phyloP scores from a whole-genome alignment of 176 grass and related monocot species.

The Tillandsia fasciculata region DNA sequence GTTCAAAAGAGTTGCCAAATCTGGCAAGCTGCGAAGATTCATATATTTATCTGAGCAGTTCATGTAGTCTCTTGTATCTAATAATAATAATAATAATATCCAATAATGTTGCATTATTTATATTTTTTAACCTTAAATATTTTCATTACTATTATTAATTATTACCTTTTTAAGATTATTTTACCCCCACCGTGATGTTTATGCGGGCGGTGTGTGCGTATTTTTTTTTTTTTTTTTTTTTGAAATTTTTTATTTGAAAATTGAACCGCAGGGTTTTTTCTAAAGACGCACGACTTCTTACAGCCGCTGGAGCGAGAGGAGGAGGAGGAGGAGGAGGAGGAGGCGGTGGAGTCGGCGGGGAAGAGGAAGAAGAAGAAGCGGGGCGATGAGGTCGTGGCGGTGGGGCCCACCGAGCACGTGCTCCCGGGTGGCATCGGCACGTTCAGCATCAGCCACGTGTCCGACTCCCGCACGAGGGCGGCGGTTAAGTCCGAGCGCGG shows the following conservation, averaged over 20 bases:
- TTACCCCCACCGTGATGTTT: too few relatives aligned
- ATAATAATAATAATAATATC: too few relatives aligned
- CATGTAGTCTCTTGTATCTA: too few relatives aligned
- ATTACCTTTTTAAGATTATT: too few relatives aligned
- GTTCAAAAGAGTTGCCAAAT: conserved; percentile 21
- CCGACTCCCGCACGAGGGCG: conserved; percentile 11
- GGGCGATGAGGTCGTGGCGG: background rate
- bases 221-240: too few relatives aligned
- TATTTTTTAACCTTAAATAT: too few relatives aligned
- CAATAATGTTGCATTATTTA: too few relatives aligned
- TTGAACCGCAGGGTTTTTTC: conserved; percentile 29
- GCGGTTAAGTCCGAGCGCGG: conserved; percentile 23
- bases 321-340: background rate
- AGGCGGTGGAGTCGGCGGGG: too few relatives aligned
- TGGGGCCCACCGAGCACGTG: conserved; percentile 31
- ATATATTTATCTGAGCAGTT: too few relatives aligned
- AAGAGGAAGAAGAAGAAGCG: background rate
- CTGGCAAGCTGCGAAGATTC: conserved; percentile 1
- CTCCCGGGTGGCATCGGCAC: conserved; percentile 49
- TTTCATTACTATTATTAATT: too few relatives aligned
- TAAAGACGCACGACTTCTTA: conserved; percentile 79
- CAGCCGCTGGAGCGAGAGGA: conserved; percentile 40
- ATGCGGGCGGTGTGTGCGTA: too few relatives aligned
- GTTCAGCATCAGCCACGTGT: conserved; percentile 54
- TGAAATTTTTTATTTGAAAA: too few relatives aligned